A percentile compares a stretch with the other conserved stretches of the same genome.
Conservation (phyloP, 345 rosid species). For the Citrus unshiu region DNA sequence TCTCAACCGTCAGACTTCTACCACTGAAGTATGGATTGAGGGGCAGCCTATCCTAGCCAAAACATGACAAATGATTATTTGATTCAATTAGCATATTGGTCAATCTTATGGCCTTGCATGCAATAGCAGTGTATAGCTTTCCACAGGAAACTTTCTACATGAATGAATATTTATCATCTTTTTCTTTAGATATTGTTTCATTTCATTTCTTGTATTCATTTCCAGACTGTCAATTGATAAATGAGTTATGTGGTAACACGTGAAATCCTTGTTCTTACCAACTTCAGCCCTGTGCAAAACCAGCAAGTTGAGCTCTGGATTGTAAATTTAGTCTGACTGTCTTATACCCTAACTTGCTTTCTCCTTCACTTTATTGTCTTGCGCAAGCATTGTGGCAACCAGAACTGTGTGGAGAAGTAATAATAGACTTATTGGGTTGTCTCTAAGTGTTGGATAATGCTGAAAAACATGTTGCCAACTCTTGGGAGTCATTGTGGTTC, state of each 20-base stretch:
- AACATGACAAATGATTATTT: not conserved
- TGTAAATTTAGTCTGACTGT: not conserved
- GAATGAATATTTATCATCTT: not conserved
- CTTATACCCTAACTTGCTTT: not conserved
- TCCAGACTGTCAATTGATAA: not conserved
- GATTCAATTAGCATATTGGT: not conserved
- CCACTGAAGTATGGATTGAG: not conserved
- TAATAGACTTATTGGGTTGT: not conserved
- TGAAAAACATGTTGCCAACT: not conserved
- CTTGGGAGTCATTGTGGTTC: not conserved
- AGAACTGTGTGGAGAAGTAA: not conserved
- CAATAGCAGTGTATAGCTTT: not conserved
- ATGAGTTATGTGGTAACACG: not conserved
- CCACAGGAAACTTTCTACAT: not conserved
- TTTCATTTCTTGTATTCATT: not conserved
- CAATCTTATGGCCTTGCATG: not conserved
- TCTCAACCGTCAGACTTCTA: not conserved
- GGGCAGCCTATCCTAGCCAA: not conserved
- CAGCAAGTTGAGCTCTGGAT: not conserved
- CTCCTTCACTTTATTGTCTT: not conserved
- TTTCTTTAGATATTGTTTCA: not conserved
- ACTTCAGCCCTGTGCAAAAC: not conserved
- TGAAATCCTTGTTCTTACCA: not conserved
- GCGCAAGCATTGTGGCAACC: not conserved
- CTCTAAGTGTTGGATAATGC: not conserved